phyloP scores from a whole-genome alignment of 768 basidiomycete genomes.

The Lenzites betulinus region DNA sequence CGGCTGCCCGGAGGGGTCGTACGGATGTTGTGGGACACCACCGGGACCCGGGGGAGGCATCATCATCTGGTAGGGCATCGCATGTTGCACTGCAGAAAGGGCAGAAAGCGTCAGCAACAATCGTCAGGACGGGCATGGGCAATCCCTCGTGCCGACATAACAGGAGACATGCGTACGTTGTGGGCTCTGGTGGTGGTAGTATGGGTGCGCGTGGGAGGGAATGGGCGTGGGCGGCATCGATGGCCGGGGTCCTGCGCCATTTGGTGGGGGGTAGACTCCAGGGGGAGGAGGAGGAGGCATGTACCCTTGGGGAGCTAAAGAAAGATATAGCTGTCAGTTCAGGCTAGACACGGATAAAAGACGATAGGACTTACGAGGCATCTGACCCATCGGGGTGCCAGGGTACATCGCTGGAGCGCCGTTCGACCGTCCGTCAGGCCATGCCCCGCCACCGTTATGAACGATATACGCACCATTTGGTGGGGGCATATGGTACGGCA shows the following conservation, averaged over 20 bases:
- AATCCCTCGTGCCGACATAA: constrained; percentile 17
- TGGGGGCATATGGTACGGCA: constrained; percentile 84
- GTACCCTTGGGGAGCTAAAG: constrained; percentile 68
- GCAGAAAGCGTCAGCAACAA: constrained; percentile 20
- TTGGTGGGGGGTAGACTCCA: constrained; percentile 76
- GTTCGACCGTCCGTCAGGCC: constrained; percentile 10
- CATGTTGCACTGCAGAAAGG: constrained; percentile 68
- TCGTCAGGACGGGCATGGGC: neutral
- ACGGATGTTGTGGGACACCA: constrained; percentile 69
- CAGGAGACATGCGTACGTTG: constrained; percentile 57
- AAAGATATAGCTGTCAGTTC: neutral
- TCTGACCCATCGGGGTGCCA: constrained; percentile 80
- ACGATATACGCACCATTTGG: constrained; percentile 56
- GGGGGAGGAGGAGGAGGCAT: constrained; percentile 79
- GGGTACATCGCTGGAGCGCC: constrained; percentile 69
- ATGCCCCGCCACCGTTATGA: constrained; percentile 3
- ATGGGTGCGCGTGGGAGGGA: constrained; percentile 82
- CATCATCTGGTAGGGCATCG: constrained; percentile 90
- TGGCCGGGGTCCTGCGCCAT: constrained; percentile 75
- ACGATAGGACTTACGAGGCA: constrained; percentile 72
- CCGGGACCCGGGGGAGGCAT: constrained; percentile 75
- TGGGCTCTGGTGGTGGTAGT: constrained; percentile 83
- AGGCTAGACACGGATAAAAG: neutral
- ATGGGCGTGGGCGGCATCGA: constrained; percentile 94
- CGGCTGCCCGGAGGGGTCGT: constrained; percentile 58